These are phyloP conservation scores for Yamadazyma insecticola DNA, from an alignment of 805 yeast genomes.

Conservation along the genomic window DNA sequence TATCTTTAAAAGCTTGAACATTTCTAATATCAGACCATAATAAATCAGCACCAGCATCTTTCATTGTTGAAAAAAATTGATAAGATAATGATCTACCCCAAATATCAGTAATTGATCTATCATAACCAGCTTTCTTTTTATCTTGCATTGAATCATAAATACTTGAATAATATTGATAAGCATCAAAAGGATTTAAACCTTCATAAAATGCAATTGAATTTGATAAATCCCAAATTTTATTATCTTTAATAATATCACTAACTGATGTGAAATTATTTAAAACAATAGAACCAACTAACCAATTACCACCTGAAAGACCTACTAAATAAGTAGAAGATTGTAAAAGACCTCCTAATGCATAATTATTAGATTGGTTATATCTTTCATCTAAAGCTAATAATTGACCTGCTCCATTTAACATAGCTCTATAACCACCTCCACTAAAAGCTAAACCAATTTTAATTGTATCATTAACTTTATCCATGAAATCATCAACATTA, in stretches of 20 bases:
- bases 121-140: slow-evolving; percentile 35
- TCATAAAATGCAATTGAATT: slow-evolving; percentile 72
- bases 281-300: slow-evolving; percentile 62
- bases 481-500: slow-evolving; percentile 38
- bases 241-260: slow-evolving; percentile 24
- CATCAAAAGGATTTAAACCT: slow-evolving; percentile 55
- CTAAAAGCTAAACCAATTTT: slow-evolving; percentile 32
- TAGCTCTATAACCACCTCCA: slow-evolving; percentile 84
- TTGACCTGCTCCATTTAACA: slow-evolving; percentile 83
- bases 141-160: slow-evolving; percentile 24
- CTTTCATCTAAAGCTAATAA: slow-evolving; percentile 75
- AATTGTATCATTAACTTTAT: slow-evolving; percentile 21
- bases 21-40: slow-evolving; percentile 28
- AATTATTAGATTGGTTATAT: slow-evolving; percentile 45
- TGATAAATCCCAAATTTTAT: slow-evolving; percentile 33
- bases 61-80: slow-evolving; percentile 30
- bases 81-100: slow-evolving; percentile 41
- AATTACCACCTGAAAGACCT: slow-evolving; percentile 64
- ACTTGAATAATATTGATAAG: slow-evolving; percentile 47
- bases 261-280: slow-evolving; percentile 57
- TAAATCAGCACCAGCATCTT: slow-evolving; percentile 22
- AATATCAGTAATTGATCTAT: slow-evolving; percentile 34
- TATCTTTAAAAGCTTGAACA: slow-evolving; percentile 19
- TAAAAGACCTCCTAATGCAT: slow-evolving; percentile 72
- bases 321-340: slow-evolving; percentile 69